These are phyloP conservation scores for Xanthoconium separans DNA, from an alignment of 1,284 basidiomycete genomes.

Conservation along the genomic window DNA sequence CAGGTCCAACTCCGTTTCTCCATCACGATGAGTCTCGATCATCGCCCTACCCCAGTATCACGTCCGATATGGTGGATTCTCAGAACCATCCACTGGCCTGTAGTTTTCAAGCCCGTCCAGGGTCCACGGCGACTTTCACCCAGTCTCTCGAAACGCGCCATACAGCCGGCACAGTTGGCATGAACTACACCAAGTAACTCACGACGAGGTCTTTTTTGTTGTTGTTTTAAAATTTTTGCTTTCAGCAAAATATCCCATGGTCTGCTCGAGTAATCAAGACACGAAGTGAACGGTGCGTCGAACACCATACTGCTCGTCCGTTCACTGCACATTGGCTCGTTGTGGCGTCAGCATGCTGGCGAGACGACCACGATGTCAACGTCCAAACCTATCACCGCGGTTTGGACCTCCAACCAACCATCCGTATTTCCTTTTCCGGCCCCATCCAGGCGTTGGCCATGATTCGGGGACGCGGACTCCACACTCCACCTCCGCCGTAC, in stretches of 20 bases:
- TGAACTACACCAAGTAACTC: background rate
- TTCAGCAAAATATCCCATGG: too few species aligned
- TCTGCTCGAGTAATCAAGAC: too few species aligned
- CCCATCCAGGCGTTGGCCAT: background rate
- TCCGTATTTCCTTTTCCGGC: background rate
- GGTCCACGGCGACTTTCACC: background rate
- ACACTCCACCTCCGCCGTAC: conserved; percentile 1
- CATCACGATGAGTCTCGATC: background rate
- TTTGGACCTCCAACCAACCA: background rate
- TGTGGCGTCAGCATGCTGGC: background rate
- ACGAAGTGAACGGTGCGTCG: background rate
- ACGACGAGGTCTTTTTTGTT: background rate
- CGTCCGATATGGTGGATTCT: background rate
- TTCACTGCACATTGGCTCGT: background rate
- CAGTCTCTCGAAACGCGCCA: background rate
- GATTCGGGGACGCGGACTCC: background rate
- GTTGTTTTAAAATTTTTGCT: background rate
- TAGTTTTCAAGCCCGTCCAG: background rate
- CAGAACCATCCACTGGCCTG: background rate
- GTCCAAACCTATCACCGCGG: background rate
- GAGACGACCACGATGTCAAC: conserved; percentile 4
- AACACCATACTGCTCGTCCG: background rate
- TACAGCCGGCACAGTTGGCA: background rate
- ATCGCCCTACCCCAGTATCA: background rate
- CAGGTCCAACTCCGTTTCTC: too few species aligned